phyloP scores from a whole-genome alignment of 805 yeast genomes.

The Monosporozyma solicola region DNA sequence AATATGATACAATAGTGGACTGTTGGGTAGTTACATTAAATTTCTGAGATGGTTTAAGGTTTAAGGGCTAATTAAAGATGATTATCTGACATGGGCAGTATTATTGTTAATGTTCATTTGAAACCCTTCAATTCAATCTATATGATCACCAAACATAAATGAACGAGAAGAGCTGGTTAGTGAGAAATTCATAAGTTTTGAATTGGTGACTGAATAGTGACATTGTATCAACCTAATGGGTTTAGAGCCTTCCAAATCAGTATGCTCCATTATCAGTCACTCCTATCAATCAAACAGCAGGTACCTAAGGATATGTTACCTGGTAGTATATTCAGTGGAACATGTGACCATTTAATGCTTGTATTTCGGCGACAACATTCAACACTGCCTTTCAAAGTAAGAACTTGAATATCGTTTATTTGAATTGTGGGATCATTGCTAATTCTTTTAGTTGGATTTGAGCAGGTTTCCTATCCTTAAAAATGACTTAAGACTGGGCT shows the following conservation, averaged over 20 bases:
- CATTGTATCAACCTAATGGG: constrained; percentile 69
- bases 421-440: constrained; percentile 77
- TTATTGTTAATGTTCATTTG: constrained; percentile 84
- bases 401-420: constrained; percentile 79
- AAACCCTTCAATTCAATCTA: constrained; percentile 64
- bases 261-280: constrained; percentile 76
- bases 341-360: constrained; percentile 87
- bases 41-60: constrained; percentile 84
- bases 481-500: too few species aligned
- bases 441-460: constrained; percentile 93
- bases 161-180: constrained; percentile 70
- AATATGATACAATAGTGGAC: constrained; percentile 84
- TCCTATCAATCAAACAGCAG: constrained; percentile 85
- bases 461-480: too few species aligned
- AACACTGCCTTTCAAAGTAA: constrained; percentile 65
- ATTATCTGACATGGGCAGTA: constrained; percentile 80
- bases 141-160: constrained; percentile 72
- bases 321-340: constrained; percentile 78
- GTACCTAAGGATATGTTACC: constrained; percentile 76
- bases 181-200: constrained; percentile 80
- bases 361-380: constrained; percentile 6
- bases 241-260: constrained; percentile 82
- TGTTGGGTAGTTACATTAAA: constrained; percentile 74
- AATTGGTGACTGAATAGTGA: constrained; percentile 78
- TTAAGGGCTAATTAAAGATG: constrained; percentile 73